phyloP scores from a whole-genome alignment of 2,329 filamentous ascomycete genomes.

The Orbilia javanica region DNA sequence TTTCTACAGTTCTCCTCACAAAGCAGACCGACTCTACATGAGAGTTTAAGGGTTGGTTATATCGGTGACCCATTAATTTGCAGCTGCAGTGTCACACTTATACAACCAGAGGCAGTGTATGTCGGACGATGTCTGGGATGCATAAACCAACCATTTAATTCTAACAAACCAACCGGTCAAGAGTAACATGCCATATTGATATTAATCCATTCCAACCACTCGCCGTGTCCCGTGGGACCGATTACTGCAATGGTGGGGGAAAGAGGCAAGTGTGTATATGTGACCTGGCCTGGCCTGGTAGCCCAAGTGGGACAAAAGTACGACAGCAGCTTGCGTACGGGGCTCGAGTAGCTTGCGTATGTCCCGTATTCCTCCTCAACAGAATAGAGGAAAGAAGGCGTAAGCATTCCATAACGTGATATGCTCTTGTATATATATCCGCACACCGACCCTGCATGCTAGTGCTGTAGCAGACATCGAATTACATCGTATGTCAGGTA shows the following conservation, averaged over 20 bases:
- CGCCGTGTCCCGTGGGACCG: not conserved
- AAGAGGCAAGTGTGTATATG: not conserved
- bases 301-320: constrained; percentile 7
- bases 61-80: not conserved
- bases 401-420: not conserved
- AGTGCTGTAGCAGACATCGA: not conserved
- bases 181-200: no score
- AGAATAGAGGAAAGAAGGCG: not conserved
- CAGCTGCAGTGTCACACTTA: no score
- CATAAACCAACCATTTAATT: no score
- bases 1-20: no score
- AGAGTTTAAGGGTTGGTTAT: not conserved
- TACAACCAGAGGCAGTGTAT: not conserved
- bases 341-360: not conserved
- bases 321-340: constrained; percentile 18
- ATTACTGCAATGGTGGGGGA: no score
- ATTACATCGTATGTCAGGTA: no score
- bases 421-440: not conserved
- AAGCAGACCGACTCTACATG: no score
- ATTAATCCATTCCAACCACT: not conserved
- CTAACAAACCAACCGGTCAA: not conserved
- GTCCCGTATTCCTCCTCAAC: not conserved
- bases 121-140: not conserved
- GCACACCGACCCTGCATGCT: not conserved
- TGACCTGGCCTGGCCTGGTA: constrained; percentile 4